Percentiles rank a stretch among this genome's conserved stretches.
These are phyloP conservation scores for Ascochyta fabae DNA, from an alignment of 2,329 filamentous ascomycete genomes.

Conservation along the genomic window DNA sequence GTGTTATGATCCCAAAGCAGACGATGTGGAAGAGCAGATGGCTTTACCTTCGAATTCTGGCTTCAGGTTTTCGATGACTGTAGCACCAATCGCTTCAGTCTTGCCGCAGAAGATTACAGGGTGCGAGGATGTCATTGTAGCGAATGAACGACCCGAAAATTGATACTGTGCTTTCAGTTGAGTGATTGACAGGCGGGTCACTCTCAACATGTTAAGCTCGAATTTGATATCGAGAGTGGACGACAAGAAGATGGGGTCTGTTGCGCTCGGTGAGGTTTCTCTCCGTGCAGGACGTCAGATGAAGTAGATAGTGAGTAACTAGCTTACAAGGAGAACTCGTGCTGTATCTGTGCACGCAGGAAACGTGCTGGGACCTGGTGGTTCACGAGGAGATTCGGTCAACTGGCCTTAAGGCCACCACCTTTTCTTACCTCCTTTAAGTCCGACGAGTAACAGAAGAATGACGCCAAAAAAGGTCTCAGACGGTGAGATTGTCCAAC, in stretches of 20 bases:
- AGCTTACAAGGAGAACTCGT: background rate
- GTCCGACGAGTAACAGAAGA: too few relatives aligned
- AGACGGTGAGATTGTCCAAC: too few relatives aligned
- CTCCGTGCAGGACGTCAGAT: background rate
- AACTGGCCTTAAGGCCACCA: too few relatives aligned
- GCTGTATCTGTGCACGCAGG: background rate
- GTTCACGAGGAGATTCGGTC: too few relatives aligned
- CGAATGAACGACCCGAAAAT: background rate
- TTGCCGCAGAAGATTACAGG: slow-evolving; percentile 17
- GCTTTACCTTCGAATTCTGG: slow-evolving; percentile 15
- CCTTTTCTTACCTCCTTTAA: too few relatives aligned
- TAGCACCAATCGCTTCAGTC: slow-evolving; percentile 11
- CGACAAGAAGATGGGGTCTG: background rate
- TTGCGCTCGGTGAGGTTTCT: background rate
- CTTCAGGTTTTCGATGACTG: slow-evolving; percentile 10
- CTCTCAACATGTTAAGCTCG: background rate
- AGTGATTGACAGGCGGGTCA: background rate
- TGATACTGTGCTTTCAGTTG: background rate
- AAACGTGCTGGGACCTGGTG: too few relatives aligned
- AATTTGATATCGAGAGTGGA: background rate
- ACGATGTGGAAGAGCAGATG: background rate
- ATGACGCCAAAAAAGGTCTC: too few relatives aligned
- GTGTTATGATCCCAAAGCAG: background rate
- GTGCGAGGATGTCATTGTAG: background rate
- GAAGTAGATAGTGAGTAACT: background rate